Evolutionary conservation across 2,329 filamentous ascomycete genomes (phyloP).

Genomic region (Leptosphaerulina australis): DNA sequence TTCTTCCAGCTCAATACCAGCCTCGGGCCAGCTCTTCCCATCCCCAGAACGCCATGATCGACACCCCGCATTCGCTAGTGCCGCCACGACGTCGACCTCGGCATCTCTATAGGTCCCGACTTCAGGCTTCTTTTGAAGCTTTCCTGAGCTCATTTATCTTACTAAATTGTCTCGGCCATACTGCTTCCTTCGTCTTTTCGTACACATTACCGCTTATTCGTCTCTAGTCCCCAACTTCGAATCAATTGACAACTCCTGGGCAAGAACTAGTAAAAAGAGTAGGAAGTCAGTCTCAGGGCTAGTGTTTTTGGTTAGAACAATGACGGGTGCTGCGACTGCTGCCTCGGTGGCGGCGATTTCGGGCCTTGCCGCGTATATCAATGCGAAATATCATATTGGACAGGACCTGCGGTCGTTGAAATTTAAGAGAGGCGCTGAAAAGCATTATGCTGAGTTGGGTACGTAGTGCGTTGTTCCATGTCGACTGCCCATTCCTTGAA

Average conservation of each 20-base stretch:
- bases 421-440: constrained; percentile 48
- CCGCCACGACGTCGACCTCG: constrained; percentile 27
- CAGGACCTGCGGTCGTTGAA: constrained; percentile 63
- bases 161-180: not conserved
- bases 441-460: constrained; percentile 37
- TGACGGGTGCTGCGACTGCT: constrained; percentile 31
- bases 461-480: constrained; percentile 8
- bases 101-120: constrained; percentile 19
- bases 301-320: constrained; percentile 12
- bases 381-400: constrained; percentile 70
- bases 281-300: not conserved
- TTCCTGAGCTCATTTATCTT: not conserved
- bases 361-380: constrained; percentile 63
- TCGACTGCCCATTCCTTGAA: not conserved
- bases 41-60: constrained; percentile 15
- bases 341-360: constrained; percentile 39
- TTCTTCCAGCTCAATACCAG: not conserved
- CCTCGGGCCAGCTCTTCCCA: constrained; percentile 10
- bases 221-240: not conserved
- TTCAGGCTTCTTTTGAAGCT: constrained; percentile 1
- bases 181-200: not conserved
- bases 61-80: constrained; percentile 23
- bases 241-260: too few species aligned
- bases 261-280: not conserved
- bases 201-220: not conserved